A percentile compares a stretch with the other conserved stretches of the same genome.
phyloP scores from a whole-genome alignment of 805 yeast genomes.

The Cyberlindnera bimundalis region DNA sequence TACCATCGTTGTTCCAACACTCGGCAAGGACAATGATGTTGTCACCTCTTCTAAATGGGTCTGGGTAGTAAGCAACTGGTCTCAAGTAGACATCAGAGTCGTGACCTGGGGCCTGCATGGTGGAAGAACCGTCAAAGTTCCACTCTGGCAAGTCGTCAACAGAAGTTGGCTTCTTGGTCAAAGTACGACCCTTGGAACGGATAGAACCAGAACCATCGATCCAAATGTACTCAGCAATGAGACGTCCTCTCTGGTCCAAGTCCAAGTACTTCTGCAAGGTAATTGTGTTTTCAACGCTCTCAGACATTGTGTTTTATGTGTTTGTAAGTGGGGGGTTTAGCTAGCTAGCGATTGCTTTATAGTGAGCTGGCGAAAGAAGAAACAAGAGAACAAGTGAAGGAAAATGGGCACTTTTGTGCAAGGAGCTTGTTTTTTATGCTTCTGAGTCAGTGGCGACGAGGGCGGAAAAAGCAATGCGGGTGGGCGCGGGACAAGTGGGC shows the following conservation, averaged over 20 bases:
- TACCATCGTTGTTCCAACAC: constrained; percentile 98
- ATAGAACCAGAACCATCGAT: constrained; percentile 87
- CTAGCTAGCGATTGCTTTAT: not conserved
- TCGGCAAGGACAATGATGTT: constrained; percentile 93
- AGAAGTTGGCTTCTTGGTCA: constrained; percentile 60
- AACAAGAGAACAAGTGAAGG: not conserved
- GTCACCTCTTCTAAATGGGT: constrained; percentile 98
- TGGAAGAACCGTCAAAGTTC: constrained; percentile 99
- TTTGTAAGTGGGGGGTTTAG: not conserved
- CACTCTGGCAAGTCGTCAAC: constrained; percentile 94
- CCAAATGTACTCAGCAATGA: constrained; percentile 98
- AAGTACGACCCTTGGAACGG: constrained; percentile 93
- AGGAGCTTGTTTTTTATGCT: constrained; percentile 8
- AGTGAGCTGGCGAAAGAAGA: no score
- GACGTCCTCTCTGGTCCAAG: constrained; percentile 79
- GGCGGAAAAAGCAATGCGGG: constrained; percentile 4
- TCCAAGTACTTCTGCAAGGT: constrained; percentile 79
- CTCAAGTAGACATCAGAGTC: constrained; percentile 93
- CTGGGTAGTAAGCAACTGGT: constrained; percentile 94
- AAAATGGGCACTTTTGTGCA: constrained; percentile 8
- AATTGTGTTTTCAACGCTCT: constrained; percentile 65
- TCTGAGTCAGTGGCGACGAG: constrained; percentile 10
- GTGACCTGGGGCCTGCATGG: constrained; percentile 97
- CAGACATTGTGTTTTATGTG: constrained; percentile 25
- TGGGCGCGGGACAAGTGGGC: constrained; percentile 6